Percentiles rank a stretch among this genome's conserved stretches.
Evolutionary conservation across 2,329 filamentous ascomycete species (phyloP).

Genomic region (Apiospora arundinis): DNA sequence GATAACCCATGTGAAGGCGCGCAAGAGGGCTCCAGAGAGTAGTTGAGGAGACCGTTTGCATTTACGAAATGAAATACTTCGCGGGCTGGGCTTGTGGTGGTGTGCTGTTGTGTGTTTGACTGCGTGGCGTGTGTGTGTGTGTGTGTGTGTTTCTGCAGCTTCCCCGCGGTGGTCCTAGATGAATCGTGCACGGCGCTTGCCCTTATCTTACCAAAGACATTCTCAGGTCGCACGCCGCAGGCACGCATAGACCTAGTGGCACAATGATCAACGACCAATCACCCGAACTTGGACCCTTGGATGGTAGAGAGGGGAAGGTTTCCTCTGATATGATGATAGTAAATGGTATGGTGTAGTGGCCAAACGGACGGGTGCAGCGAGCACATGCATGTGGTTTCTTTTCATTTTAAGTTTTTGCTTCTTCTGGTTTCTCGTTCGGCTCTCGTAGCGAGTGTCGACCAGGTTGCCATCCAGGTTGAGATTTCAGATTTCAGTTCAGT

Average conservation of each 20-base stretch:
- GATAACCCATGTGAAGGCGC: slow-evolving; percentile 1
- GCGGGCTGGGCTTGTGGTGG: not conserved
- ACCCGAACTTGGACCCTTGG: not conserved
- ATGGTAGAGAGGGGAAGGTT: not conserved
- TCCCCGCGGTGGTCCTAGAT: not conserved
- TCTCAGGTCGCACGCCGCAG: slow-evolving; percentile 2
- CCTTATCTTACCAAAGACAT: slow-evolving; percentile 2
- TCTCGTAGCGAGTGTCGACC: not conserved
- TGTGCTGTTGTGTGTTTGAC: not conserved
- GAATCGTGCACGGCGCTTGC: not conserved
- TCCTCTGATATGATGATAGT: not conserved
- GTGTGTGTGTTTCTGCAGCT: not conserved
- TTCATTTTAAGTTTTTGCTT: not conserved
- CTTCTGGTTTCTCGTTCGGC: not conserved
- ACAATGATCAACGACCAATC: not conserved
- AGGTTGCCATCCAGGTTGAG: not conserved
- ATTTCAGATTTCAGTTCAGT: not conserved
- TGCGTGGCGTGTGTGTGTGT: not conserved
- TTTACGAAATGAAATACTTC: not conserved
- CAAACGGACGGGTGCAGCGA: not conserved
- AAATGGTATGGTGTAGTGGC: not conserved
- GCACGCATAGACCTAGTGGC: not conserved
- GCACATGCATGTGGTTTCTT: not conserved
- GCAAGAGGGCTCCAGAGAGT: not conserved
- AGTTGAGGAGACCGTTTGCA: not conserved